Evolutionary conservation across 192 early-diverging fungal genomes (phyloP), one percentile per base, ranked within the genome.

Genomic region (Backusella australiensis): DNA sequence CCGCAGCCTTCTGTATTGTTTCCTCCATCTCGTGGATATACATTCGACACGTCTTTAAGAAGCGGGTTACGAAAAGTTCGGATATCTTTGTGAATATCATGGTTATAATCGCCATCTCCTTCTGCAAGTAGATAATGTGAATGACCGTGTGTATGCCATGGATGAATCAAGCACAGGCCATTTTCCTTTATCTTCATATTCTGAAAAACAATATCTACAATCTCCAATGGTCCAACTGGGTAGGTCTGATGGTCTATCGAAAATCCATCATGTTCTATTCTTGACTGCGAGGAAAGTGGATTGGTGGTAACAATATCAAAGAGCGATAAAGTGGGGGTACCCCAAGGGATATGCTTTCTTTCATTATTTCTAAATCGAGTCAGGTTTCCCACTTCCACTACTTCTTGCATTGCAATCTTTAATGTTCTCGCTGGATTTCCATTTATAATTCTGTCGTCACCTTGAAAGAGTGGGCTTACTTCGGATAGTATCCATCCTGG

Each of bases 121-220:
- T 72, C 23, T 5, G 78, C 49, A 23, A 80, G 67, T 34, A 67
- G 59, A 56, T 68, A 80, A 35, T 75, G 74, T 32, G 68, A 76
- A 52, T 80, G 78, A n/a, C 78, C 78, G 65, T 75, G 78, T 1
- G 56, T 75, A 17, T 79, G 78, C 78, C 78, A 75, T 29, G 78
- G 74, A 34, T 80, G 78, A 42, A 56, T 66, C 26, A 56, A 36
- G 17, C 72, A 79, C 17, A 38, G 6, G 21, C 21, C 73, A 63
- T 63, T 63, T 2, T n/a, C 17, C 8, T 38, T 36, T 5, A 38
- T 2, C 1, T 41, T 34, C 6, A 46, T 75, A 36, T 19, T 70
- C 56, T 80, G 78, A 35, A 75, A 34, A 36, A 80, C 78, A 42
- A 80, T 34, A n/a, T 80, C 78, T 6, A 80, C 34, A 3, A 71